These are phyloP conservation scores for Xerocomus brunneocitrinus DNA, from an alignment of 768 basidiomycete genomes.

Conservation along the genomic window DNA sequence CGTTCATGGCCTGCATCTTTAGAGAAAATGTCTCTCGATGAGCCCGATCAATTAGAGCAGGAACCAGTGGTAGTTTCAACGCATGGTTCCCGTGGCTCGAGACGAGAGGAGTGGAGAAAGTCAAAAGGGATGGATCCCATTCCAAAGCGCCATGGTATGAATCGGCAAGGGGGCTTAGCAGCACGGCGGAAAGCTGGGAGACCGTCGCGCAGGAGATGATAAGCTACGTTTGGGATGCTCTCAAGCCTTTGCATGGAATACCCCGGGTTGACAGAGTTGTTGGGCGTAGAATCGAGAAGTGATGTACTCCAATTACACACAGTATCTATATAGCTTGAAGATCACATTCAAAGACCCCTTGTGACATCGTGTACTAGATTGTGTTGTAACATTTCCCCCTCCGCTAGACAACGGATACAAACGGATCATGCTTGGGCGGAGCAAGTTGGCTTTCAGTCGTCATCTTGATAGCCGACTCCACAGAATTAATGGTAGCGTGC, in stretches of 20 bases:
- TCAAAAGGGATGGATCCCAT: conserved; percentile 68
- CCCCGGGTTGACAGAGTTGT: neutral
- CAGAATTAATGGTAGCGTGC: conserved; percentile 2
- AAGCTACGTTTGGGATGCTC: neutral
- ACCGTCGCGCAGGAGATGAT: conserved; percentile 64
- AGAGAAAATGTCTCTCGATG: conserved; percentile 58
- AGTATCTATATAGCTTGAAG: neutral
- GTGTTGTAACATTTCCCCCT: neutral
- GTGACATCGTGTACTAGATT: neutral
- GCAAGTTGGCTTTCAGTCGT: neutral
- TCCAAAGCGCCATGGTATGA: conserved; percentile 51
- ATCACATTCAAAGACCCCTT: neutral
- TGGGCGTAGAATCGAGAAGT: conserved; percentile 8
- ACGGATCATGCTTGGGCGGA: neutral
- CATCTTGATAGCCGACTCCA: conserved; percentile 6
- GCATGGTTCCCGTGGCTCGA: conserved; percentile 71
- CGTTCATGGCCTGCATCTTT: conserved; percentile 7
- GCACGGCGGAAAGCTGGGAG: conserved; percentile 66
- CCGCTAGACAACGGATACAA: conserved; percentile 11
- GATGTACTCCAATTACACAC: conserved; percentile 4
- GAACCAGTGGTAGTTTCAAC: conserved; percentile 57
- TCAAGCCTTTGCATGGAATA: neutral
- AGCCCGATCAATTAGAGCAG: conserved; percentile 20
- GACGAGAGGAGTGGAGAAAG: conserved; percentile 77
- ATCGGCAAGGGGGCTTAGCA: conserved; percentile 59